These are phyloP conservation scores for Coleophoma cylindrospora DNA, from an alignment of 2,329 filamentous ascomycete genomes.

Conservation along the genomic window DNA sequence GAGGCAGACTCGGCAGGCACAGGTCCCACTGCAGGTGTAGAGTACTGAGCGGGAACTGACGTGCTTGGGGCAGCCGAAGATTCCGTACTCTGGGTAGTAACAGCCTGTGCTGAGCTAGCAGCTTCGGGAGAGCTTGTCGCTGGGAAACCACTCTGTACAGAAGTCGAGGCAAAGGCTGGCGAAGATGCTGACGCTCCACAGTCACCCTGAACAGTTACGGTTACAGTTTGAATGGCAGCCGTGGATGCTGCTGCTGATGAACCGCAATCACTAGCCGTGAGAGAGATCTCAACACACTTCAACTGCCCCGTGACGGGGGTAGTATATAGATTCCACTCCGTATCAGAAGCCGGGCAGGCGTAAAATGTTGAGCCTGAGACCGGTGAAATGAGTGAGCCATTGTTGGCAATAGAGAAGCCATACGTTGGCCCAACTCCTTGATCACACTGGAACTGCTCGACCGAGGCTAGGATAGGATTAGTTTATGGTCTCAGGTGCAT, in stretches of 20 bases:
- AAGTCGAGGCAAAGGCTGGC: not conserved
- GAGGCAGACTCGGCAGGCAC: too few relatives aligned
- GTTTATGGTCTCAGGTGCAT: not conserved
- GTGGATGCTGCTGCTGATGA: slow-evolving; percentile 1
- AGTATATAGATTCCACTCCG: slow-evolving; percentile 51
- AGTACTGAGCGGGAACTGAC: not conserved
- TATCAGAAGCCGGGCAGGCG: slow-evolving; percentile 50
- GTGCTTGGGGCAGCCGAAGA: not conserved
- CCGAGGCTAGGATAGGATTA: slow-evolving; percentile 3
- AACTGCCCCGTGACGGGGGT: slow-evolving; percentile 32
- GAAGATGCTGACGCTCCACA: slow-evolving; percentile 2
- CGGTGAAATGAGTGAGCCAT: slow-evolving; percentile 44
- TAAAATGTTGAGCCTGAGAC: slow-evolving; percentile 46
- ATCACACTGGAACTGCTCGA: slow-evolving; percentile 37
- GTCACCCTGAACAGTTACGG: slow-evolving; percentile 9
- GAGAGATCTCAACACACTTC: slow-evolving; percentile 44
- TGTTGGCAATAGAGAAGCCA: slow-evolving; percentile 50
- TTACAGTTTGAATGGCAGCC: not conserved
- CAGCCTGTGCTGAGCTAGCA: not conserved
- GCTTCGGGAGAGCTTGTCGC: not conserved
- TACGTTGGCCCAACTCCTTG: slow-evolving; percentile 40
- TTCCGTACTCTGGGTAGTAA: not conserved
- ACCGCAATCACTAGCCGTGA: slow-evolving; percentile 36
- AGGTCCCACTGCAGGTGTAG: too few relatives aligned
- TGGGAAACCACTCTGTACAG: not conserved